These are phyloP conservation scores for Aspergillus arachidicola DNA, from an alignment of 2,329 filamentous ascomycete species.

Conservation along the genomic window DNA sequence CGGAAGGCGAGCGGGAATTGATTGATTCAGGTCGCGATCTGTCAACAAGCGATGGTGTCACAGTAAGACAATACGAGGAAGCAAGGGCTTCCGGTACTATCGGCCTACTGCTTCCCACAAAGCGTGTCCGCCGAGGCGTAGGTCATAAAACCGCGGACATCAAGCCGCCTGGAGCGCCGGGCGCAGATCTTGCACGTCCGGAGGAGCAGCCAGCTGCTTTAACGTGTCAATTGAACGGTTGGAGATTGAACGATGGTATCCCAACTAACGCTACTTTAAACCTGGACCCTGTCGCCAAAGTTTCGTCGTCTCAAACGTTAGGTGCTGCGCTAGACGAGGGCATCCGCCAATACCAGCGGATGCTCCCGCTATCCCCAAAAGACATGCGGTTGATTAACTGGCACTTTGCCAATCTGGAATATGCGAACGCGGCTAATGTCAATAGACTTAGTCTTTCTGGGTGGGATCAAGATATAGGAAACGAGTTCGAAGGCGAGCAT, in stretches of 20 bases:
- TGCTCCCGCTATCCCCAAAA: constrained; percentile 80
- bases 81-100: constrained; percentile 62
- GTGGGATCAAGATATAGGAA: constrained; percentile 97
- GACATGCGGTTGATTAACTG: constrained; percentile 93
- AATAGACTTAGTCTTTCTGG: constrained; percentile 83
- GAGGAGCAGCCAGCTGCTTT: constrained; percentile 73
- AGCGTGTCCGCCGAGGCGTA: constrained; percentile 48
- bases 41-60: constrained; percentile 67
- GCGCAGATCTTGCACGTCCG: constrained; percentile 64
- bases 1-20: constrained; percentile 79
- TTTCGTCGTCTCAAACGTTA: constrained; percentile 68
- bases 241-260: constrained; percentile 69
- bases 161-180: constrained; percentile 48
- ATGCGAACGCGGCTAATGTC: constrained; percentile 90
- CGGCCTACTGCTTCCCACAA: constrained; percentile 45
- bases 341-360: constrained; percentile 80
- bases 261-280: constrained; percentile 69
- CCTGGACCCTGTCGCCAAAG: constrained; percentile 66
- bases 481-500: constrained; percentile 95
- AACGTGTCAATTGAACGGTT: constrained; percentile 80
- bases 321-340: constrained; percentile 91
- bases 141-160: constrained; percentile 55
- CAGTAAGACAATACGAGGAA: constrained; percentile 74
- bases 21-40: constrained; percentile 84
- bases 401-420: constrained; percentile 98